Evolutionary conservation across 1,284 basidiomycete genomes (phyloP), one percentile per base, ranked within the genome.

Genomic region (Laetiporus sulphureus): DNA sequence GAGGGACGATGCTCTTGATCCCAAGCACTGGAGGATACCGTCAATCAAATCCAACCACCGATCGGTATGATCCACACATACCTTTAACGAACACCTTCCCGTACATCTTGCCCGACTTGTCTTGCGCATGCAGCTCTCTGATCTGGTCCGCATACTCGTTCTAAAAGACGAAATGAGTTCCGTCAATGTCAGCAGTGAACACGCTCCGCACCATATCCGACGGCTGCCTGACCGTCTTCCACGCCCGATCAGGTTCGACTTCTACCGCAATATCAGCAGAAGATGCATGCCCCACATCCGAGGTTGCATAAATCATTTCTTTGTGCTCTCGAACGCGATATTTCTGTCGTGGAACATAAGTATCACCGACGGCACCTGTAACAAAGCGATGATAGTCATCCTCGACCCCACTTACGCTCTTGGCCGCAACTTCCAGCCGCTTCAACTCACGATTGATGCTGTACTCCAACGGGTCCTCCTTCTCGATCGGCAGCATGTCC

Each of bases 11-110:
- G 32, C 72, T 73, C 55, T 77, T 83, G 42, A 91, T 71, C n/a
- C 82, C 81, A 20, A 89, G 59, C n/a, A 95, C 91, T 92, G 53
- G 13, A 37, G 35, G 18, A 8, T 12, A 24, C 5, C 5, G 7
- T 10, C 36, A 15, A 10, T 25, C 29, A 20, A 13, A 5, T 2
- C 4, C 12, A 20, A 15, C 11, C 3, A 3, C 6, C 12, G 22
- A n/a, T 19, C 1, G 38, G 12, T 4, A 6, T 22, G 10, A 24
- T 20, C 25, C 25, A 6, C 4, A 56, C 71, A 47, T 47, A 83
- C 90, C 86, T 73, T 87, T 86, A 41, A 99, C 90, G 57, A 98
- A 99, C 20, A 97, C 85, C 55, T 95, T 96, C 35, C 91, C 93
- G 45, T 87, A 79, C 1, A 83, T 73, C 57, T 91, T 93, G 40